Evolutionary conservation across 176 grass and related monocot species (phyloP).

Genomic region (Oryza meyeriana): DNA sequence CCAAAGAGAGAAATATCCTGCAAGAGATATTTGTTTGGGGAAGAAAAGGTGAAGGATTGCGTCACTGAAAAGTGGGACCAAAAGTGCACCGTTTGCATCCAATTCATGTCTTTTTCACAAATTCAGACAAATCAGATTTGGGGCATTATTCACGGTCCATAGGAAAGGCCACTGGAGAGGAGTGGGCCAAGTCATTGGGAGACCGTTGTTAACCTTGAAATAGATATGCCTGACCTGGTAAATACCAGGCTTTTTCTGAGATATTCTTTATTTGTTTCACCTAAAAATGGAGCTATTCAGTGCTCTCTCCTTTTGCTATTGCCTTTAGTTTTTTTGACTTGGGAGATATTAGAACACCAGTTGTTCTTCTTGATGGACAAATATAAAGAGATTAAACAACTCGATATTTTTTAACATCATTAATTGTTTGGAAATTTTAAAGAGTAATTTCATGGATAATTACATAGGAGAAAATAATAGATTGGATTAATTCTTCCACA

Average conservation of each 20-base stretch:
- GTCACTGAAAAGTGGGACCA: conserved; percentile 21
- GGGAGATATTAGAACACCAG: not conserved
- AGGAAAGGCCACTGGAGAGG: conserved; percentile 24
- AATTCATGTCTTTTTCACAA: conserved; percentile 5
- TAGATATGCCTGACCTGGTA: conserved; percentile 13
- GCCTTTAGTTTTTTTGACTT: not conserved
- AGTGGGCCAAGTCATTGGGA: conserved; percentile 15
- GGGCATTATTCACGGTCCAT: conserved; percentile 15
- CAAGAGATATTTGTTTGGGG: conserved; percentile 4
- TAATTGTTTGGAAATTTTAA: too few species aligned
- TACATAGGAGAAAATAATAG: not conserved
- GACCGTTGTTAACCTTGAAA: conserved; percentile 21
- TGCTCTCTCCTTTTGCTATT: not conserved
- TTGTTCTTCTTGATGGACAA: not conserved
- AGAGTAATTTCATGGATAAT: not conserved
- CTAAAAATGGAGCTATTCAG: not conserved
- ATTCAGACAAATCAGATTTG: conserved; percentile 4
- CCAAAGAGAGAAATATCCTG: conserved; percentile 33
- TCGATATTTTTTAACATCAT: not conserved
- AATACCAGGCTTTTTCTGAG: not conserved
- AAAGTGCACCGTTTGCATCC: conserved; percentile 31
- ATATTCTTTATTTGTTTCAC: not conserved
- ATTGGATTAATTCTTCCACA: not conserved
- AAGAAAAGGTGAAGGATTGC: not conserved
- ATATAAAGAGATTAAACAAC: not conserved